These are phyloP conservation scores for Wilcoxina mikolae DNA, from an alignment of 495 filamentous ascomycete species.

Conservation along the genomic window DNA sequence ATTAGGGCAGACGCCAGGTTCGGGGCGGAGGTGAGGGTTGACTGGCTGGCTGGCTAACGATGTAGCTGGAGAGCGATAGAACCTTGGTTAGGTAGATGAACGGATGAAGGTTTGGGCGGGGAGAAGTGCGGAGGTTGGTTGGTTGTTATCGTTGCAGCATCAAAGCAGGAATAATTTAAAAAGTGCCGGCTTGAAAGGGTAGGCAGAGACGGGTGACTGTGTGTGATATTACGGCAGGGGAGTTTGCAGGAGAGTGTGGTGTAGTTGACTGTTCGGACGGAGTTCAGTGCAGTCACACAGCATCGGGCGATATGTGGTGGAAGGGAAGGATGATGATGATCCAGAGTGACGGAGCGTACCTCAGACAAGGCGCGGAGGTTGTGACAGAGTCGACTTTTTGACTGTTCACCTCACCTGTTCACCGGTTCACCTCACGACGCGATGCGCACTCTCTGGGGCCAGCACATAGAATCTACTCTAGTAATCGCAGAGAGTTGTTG, in stretches of 20 bases:
- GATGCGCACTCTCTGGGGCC: too few species aligned
- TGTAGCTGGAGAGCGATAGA: not conserved
- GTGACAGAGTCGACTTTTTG: too few species aligned
- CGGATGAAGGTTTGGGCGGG: not conserved
- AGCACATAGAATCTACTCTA: too few species aligned
- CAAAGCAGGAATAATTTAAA: not conserved
- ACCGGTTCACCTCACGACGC: too few species aligned
- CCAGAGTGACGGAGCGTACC: too few species aligned
- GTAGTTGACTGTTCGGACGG: too few species aligned
- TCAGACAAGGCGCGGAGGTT: too few species aligned
- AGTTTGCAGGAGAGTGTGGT: too few species aligned
- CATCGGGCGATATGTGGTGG: not conserved
- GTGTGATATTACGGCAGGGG: not conserved
- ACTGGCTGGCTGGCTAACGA: not conserved
- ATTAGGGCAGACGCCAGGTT: slow-evolving; percentile 24
- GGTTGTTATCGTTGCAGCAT: slow-evolving; percentile 4
- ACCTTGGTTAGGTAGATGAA: not conserved
- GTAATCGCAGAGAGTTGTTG: too few species aligned
- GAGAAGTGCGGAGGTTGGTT: not conserved
- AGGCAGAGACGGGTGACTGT: not conserved
- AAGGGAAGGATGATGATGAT: not conserved
- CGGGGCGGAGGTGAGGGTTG: not conserved
- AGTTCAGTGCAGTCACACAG: not conserved
- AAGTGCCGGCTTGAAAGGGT: not conserved
- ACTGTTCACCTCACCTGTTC: too few species aligned